A percentile compares a stretch with the other conserved stretches of the same genome.
These are phyloP conservation scores for Podospora pseudocomata DNA, from an alignment of 495 filamentous ascomycete species.

Conservation along the genomic window DNA sequence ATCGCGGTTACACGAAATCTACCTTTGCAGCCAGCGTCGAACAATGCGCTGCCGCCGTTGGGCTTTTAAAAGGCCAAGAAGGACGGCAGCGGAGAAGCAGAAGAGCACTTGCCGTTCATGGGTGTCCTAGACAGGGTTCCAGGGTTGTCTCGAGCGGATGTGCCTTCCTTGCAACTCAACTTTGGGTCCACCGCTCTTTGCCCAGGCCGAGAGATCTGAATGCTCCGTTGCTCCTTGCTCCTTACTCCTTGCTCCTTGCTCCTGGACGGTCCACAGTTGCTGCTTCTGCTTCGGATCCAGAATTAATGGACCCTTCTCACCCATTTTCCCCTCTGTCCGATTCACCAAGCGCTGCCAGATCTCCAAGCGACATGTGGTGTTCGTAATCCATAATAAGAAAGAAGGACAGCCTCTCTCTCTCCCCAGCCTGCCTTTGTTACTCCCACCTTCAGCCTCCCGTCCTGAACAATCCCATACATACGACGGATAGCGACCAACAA, in stretches of 20 bases:
- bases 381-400: slow-evolving; percentile 7
- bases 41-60: background rate
- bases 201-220: slow-evolving; percentile 21
- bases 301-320: slow-evolving; percentile 12
- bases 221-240: slow-evolving; percentile 26
- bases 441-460: background rate
- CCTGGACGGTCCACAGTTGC: slow-evolving; percentile 11
- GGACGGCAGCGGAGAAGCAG: slow-evolving; percentile 14
- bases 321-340: slow-evolving; percentile 2
- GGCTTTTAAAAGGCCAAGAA: background rate
- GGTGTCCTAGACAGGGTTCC: slow-evolving; percentile 8
- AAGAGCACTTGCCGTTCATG: slow-evolving; percentile 26
- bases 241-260: slow-evolving; percentile 24
- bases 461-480: background rate
- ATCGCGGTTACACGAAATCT: background rate
- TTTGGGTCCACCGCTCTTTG: slow-evolving; percentile 28
- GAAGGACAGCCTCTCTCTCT: background rate
- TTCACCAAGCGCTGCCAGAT: background rate
- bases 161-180: slow-evolving; percentile 13
- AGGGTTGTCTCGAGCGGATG: slow-evolving; percentile 19
- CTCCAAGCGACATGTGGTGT: slow-evolving; percentile 1
- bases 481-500: background rate
- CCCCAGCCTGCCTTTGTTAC: background rate
- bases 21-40: background rate
- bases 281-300: slow-evolving; percentile 14